Percentiles rank a stretch among this genome's conserved stretches.
These are phyloP conservation scores for Cronartium quercuum DNA, from an alignment of 1,284 basidiomycete species.

Conservation along the genomic window DNA sequence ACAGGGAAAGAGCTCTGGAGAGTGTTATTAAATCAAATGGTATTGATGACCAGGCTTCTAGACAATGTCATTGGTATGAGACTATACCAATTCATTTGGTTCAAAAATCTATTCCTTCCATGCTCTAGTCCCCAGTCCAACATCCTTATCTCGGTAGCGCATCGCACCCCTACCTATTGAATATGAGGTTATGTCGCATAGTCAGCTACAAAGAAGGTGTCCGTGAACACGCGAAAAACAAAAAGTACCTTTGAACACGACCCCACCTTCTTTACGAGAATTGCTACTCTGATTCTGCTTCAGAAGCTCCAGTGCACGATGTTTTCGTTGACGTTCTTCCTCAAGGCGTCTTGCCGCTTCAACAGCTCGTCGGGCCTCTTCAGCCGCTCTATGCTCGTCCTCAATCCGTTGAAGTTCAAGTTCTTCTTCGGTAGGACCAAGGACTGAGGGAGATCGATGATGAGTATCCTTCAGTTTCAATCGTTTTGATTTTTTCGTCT, in stretches of 20 bases:
- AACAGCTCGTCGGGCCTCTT: slow-evolving; percentile 4
- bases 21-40: no score
- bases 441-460: background rate
- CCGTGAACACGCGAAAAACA: background rate
- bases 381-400: slow-evolving; percentile 21
- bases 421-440: slow-evolving; percentile 11
- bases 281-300: slow-evolving; percentile 1
- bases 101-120: slow-evolving; percentile 9
- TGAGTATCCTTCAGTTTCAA: slow-evolving; percentile 18
- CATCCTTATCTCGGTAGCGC: slow-evolving; percentile 27
- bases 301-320: slow-evolving; percentile 23
- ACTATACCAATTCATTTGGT: no score
- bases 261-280: slow-evolving; percentile 11
- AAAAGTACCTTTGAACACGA: slow-evolving; percentile 23
- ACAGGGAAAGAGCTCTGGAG: no score
- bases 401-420: slow-evolving; percentile 9
- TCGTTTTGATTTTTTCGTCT: slow-evolving; percentile 15
- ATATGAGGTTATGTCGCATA: background rate
- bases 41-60: no score
- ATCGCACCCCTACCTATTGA: slow-evolving; percentile 20
- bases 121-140: slow-evolving; percentile 16
- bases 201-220: background rate
- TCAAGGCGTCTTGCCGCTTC: slow-evolving; percentile 10
- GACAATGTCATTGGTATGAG: no score
- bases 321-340: slow-evolving; percentile 21